Percentiles rank a stretch among this genome's conserved stretches.
Evolutionary conservation across 2,329 filamentous ascomycete genomes (phyloP).

Genomic region (Botryosphaeria agaves): DNA sequence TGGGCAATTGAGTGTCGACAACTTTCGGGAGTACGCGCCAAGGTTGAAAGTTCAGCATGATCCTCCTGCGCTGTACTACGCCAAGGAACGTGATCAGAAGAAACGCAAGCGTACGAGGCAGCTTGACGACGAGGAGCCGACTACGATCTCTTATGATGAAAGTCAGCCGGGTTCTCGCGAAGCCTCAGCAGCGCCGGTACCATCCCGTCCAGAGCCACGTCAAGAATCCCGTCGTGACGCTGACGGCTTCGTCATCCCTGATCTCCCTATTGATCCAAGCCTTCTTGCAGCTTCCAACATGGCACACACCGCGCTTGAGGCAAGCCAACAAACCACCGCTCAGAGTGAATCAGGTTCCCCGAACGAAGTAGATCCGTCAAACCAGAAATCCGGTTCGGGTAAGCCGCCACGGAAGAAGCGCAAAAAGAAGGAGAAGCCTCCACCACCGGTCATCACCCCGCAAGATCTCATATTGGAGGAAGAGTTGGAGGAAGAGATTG

Average conservation of each 20-base stretch:
- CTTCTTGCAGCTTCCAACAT: slow-evolving; percentile 2
- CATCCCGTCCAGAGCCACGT: slow-evolving; percentile 3
- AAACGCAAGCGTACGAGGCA: slow-evolving; percentile 11
- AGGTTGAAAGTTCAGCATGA: slow-evolving; percentile 54
- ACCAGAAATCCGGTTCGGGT: not conserved
- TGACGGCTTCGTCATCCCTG: slow-evolving; percentile 24
- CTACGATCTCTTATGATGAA: slow-evolving; percentile 5
- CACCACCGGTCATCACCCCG: slow-evolving; percentile 16
- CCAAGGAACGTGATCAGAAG: slow-evolving; percentile 31
- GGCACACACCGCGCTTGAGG: not conserved
- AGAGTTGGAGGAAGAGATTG: slow-evolving; percentile 28
- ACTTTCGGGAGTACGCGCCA: slow-evolving; percentile 59
- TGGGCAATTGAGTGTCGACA: slow-evolving; percentile 69
- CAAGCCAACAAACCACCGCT: not conserved
- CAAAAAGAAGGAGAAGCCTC: slow-evolving; percentile 12
- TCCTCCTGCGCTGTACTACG: slow-evolving; percentile 65
- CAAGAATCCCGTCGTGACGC: slow-evolving; percentile 15
- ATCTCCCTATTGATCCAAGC: slow-evolving; percentile 10
- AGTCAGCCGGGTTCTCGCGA: slow-evolving; percentile 7
- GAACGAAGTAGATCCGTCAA: not conserved
- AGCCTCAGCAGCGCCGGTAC: slow-evolving; percentile 6
- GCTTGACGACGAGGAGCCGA: not conserved
- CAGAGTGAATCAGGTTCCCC: not conserved
- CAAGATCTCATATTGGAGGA: slow-evolving; percentile 30
- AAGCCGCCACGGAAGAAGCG: slow-evolving; percentile 16